These are phyloP conservation scores for Citrus maxima DNA, from an alignment of 345 rosid species.

Conservation along the genomic window DNA sequence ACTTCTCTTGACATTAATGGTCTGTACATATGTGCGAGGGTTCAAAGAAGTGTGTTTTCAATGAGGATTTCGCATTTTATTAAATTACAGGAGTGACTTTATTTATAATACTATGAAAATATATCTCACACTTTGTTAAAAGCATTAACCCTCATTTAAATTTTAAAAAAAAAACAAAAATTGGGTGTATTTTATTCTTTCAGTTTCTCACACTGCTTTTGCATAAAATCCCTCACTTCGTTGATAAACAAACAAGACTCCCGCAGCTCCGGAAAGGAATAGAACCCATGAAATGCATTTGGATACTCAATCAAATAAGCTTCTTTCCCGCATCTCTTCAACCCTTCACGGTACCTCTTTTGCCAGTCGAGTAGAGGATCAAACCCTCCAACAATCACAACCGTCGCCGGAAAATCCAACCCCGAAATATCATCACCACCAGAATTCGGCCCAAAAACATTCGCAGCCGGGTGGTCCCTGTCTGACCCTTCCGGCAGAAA, in stretches of 20 bases:
- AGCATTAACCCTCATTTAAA: too few species aligned
- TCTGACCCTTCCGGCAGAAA: slow-evolving; percentile 26
- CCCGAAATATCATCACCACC: slow-evolving; percentile 12
- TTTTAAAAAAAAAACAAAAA: too few species aligned
- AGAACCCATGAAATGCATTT: slow-evolving; percentile 32
- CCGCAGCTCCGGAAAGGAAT: slow-evolving; percentile 22
- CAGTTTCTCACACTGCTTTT: not conserved
- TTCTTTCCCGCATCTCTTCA: slow-evolving; percentile 30
- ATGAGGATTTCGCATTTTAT: too few species aligned
- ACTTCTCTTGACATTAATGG: too few species aligned
- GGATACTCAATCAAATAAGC: slow-evolving; percentile 31
- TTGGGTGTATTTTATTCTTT: too few species aligned
- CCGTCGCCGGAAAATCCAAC: slow-evolving; percentile 17
- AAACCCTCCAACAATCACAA: slow-evolving; percentile 25
- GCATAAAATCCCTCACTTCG: slow-evolving; percentile 20
- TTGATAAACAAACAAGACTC: slow-evolving; percentile 22
- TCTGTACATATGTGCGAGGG: too few species aligned
- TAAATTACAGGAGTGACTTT: too few species aligned
- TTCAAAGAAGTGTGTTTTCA: too few species aligned
- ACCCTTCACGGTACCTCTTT: slow-evolving; percentile 28
- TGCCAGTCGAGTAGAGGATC: slow-evolving; percentile 48
- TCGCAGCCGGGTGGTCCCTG: slow-evolving; percentile 14
- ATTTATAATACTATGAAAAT: too few species aligned
- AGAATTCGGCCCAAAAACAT: slow-evolving; percentile 14
- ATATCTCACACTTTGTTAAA: too few species aligned